These are phyloP conservation scores for Amesomyces nigricolor DNA, from an alignment of 2,329 filamentous ascomycete species.

Conservation along the genomic window DNA sequence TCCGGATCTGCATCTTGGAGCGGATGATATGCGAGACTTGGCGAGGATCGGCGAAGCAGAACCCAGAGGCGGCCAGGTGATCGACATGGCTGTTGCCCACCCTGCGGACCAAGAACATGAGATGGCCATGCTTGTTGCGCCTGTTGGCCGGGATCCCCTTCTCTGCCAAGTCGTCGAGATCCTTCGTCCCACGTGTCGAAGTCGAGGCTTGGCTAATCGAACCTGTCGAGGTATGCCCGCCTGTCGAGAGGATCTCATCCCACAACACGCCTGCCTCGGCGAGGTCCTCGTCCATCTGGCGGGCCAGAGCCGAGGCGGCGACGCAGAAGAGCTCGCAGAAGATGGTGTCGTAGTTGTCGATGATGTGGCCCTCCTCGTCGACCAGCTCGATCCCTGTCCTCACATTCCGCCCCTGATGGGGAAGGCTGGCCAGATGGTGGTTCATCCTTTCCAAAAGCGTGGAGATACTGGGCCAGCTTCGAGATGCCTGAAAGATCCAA, in stretches of 20 bases:
- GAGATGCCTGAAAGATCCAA: conserved; percentile 79
- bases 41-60: conserved; percentile 66
- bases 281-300: conserved; percentile 57
- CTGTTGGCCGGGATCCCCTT: conserved; percentile 32
- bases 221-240: conserved; percentile 30
- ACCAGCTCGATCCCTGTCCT: conserved; percentile 41
- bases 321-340: conserved; percentile 82
- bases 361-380: conserved; percentile 50
- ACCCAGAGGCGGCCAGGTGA: conserved; percentile 64
- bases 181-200: neutral
- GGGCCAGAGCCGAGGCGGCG: conserved; percentile 68
- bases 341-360: conserved; percentile 66
- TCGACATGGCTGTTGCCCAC: conserved; percentile 51
- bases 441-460: conserved; percentile 68
- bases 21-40: conserved; percentile 66
- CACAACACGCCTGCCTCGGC: conserved; percentile 63
- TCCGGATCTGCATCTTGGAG: conserved; percentile 67
- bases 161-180: conserved; percentile 35
- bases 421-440: conserved; percentile 55
- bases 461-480: conserved; percentile 66
- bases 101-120: conserved; percentile 71
- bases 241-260: conserved; percentile 69
- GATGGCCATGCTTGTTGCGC: conserved; percentile 63
- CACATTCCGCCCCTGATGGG: conserved; percentile 34
- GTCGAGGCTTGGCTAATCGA: conserved; percentile 10